These are phyloP conservation scores for Diplodia sapinea DNA, from an alignment of 2,329 filamentous ascomycete species.

Conservation along the genomic window DNA sequence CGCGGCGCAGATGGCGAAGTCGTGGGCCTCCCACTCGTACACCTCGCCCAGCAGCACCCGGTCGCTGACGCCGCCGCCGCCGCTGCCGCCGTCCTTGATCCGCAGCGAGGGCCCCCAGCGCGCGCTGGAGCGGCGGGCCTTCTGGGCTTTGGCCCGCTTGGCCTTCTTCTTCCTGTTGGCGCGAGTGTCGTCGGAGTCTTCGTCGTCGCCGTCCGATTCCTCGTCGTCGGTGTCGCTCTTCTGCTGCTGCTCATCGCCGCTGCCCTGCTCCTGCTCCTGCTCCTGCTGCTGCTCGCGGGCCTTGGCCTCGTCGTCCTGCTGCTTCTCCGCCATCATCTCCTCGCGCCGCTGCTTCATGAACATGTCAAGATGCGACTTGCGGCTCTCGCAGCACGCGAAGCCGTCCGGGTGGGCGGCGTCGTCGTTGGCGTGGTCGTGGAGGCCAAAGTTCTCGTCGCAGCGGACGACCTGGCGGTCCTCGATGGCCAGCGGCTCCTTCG, in stretches of 20 bases:
- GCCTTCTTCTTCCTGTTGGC: neutral
- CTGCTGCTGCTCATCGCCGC: neutral
- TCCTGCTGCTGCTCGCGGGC: neutral
- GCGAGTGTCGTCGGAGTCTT: neutral
- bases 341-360: neutral
- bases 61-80: too few relatives aligned
- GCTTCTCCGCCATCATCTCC: neutral
- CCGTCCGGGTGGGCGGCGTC: neutral
- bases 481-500: neutral
- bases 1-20: neutral
- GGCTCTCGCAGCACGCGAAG: neutral
- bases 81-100: too few relatives aligned
- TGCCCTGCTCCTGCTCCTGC: neutral
- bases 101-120: too few relatives aligned
- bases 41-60: neutral
- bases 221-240: too few relatives aligned
- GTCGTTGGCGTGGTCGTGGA: neutral
- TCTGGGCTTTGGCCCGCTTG: too few relatives aligned
- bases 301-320: neutral
- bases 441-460: slow-evolving; percentile 14
- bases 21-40: neutral
- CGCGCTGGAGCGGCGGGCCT: too few relatives aligned
- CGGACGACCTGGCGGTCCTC: neutral
- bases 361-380: neutral
- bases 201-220: neutral